These are phyloP conservation scores for Quercus wislizeni DNA, from an alignment of 306 rosid genomes.

Conservation along the genomic window DNA sequence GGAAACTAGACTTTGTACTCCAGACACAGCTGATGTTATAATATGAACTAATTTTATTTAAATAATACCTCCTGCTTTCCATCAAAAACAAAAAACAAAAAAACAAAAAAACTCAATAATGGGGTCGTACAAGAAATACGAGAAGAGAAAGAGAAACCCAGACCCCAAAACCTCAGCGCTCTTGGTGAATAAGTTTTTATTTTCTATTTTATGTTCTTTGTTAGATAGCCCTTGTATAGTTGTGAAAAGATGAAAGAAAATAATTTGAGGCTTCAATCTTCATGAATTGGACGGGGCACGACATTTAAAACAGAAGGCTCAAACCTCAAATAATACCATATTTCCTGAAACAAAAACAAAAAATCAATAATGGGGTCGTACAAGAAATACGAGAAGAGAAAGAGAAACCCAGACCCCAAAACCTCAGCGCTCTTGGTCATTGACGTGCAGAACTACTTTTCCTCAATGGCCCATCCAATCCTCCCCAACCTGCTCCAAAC, in stretches of 20 bases:
- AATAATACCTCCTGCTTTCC: too few species aligned
- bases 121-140: conserved; percentile 42
- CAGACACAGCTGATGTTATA: too few species aligned
- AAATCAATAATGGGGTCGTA: conserved; percentile 15
- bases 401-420: conserved; percentile 51
- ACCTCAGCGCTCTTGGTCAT: conserved; percentile 54
- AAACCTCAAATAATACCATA: too few species aligned
- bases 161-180: conserved; percentile 52
- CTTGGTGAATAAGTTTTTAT: conserved; percentile 12
- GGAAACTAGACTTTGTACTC: too few species aligned
- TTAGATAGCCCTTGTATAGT: too few species aligned
- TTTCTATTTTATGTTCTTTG: too few species aligned
- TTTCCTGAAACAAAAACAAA: neutral
- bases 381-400: conserved; percentile 48
- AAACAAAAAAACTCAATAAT: neutral
- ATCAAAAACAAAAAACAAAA: too few species aligned
- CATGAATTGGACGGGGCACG: too few species aligned
- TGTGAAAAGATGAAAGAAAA: too few species aligned
- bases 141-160: conserved; percentile 49
- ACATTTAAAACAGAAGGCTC: too few species aligned
- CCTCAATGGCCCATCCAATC: conserved; percentile 50
- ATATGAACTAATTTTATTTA: too few species aligned
- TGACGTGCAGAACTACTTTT: conserved; percentile 62
- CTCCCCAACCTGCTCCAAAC: conserved; percentile 53
- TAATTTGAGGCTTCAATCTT: too few species aligned